These are phyloP conservation scores for Centaurea solstitialis DNA, from an alignment of 129 eudicot genomes.

Conservation along the genomic window DNA sequence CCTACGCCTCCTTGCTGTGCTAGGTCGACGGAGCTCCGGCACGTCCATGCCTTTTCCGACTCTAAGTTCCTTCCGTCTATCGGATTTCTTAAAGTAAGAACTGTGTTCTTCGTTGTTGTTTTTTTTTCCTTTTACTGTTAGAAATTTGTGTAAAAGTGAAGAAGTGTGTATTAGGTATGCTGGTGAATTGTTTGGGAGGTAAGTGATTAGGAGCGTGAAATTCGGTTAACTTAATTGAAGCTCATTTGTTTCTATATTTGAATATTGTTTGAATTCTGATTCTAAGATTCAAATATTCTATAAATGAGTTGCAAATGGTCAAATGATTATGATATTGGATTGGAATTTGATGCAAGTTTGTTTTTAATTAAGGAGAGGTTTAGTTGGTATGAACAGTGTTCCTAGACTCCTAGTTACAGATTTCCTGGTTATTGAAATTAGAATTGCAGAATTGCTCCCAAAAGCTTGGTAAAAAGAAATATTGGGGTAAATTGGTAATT, in stretches of 20 bases:
- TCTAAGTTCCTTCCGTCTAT: constrained; percentile 20
- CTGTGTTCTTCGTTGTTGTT: background rate
- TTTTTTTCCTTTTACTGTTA: background rate
- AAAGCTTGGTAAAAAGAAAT: too few species aligned
- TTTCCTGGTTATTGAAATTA: background rate
- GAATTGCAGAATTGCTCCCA: background rate
- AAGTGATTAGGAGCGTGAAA: background rate
- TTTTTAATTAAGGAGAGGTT: background rate
- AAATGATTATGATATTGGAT: background rate
- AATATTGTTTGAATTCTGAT: background rate
- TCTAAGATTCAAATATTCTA: background rate
- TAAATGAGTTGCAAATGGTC: background rate
- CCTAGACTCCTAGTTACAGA: background rate
- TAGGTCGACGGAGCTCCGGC: constrained; percentile 30
- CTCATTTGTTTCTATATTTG: background rate
- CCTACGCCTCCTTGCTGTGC: constrained; percentile 19
- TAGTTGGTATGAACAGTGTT: background rate
- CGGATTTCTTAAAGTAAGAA: constrained; percentile 33
- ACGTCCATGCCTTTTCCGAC: constrained; percentile 27
- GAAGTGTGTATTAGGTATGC: background rate
- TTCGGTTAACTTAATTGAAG: background rate
- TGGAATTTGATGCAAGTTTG: background rate
- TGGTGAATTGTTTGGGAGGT: constrained; percentile 7
- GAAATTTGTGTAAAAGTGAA: background rate
- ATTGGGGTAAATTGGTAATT: too few species aligned